Evolutionary conservation across 2,329 filamentous ascomycete genomes (phyloP).

Genomic region (Mycosphaerella arachidis): DNA sequence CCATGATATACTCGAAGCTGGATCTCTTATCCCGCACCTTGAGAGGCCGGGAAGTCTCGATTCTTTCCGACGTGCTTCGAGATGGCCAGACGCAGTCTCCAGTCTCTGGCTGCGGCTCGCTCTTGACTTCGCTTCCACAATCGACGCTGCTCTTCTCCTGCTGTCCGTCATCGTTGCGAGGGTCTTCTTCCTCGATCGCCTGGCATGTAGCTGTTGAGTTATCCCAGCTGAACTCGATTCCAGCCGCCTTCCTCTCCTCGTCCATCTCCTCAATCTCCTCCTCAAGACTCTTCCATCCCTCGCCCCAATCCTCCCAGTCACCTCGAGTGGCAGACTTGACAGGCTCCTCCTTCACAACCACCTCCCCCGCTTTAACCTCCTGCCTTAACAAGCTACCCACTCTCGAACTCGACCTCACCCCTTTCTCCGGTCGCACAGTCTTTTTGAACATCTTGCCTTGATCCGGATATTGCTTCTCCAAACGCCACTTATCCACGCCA

Average conservation of each 20-base stretch:
- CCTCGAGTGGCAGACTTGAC: background rate
- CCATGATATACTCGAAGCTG: background rate
- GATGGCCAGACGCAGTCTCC: background rate
- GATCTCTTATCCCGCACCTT: background rate
- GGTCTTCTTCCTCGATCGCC: background rate
- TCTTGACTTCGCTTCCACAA: background rate
- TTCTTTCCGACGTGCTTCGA: background rate
- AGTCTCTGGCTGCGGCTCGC: background rate
- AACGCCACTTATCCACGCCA: constrained; percentile 1
- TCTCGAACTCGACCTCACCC: constrained; percentile 1
- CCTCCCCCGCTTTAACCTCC: constrained; percentile 25
- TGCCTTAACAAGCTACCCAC: constrained; percentile 15
- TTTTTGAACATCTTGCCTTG: constrained; percentile 9
- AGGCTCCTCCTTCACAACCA: constrained; percentile 5
- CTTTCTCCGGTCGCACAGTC: constrained; percentile 12
- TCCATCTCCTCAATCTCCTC: constrained; percentile 17
- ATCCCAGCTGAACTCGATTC: background rate
- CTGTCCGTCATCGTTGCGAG: background rate
- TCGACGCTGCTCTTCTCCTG: background rate
- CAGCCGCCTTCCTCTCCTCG: constrained; percentile 9
- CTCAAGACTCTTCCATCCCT: constrained; percentile 9
- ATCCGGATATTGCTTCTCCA: constrained; percentile 12
- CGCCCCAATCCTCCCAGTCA: constrained; percentile 8
- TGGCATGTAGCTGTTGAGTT: background rate
- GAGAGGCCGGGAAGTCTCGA: background rate